Conservation (phyloP, 2,329 filamentous ascomycete genomes). For the Fusarium siculi region DNA sequence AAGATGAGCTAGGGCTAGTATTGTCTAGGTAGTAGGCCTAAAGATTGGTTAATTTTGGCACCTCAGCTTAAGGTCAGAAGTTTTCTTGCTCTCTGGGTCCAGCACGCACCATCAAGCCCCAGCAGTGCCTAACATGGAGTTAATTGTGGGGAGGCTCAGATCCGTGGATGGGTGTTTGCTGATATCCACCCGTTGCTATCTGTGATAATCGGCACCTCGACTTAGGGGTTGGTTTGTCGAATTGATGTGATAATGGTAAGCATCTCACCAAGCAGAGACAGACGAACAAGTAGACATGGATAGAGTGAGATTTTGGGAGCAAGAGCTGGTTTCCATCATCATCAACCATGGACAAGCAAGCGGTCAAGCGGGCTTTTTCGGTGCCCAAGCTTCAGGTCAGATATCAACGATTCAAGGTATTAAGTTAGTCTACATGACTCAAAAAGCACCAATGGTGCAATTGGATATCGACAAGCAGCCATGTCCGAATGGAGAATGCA, state of each 20-base stretch:
- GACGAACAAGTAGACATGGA: neutral
- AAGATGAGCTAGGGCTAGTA: neutral
- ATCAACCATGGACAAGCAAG: constrained; percentile 1
- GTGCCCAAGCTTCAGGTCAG: neutral
- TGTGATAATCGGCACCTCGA: neutral
- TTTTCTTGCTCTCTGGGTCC: neutral
- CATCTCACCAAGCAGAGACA: constrained; percentile 8
- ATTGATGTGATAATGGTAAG: constrained; percentile 29
- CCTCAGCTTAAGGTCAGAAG: neutral
- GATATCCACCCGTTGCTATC: constrained; percentile 27
- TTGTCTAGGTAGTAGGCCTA: neutral
- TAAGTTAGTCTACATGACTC: constrained; percentile 33
- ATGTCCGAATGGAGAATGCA: constrained; percentile 3
- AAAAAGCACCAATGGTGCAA: constrained; percentile 13
- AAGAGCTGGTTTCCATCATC: neutral
- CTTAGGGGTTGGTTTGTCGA: constrained; percentile 2
- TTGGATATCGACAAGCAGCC: constrained; percentile 13
- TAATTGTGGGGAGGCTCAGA: constrained; percentile 22
- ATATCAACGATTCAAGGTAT: constrained; percentile 18
- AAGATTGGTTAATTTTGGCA: neutral
- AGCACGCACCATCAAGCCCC: constrained; percentile 28
- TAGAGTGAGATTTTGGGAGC: neutral
- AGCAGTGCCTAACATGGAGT: constrained; percentile 37
- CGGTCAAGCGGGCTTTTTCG: constrained; percentile 6
- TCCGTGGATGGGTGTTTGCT: constrained; percentile 8